Conservation (phyloP, 2,329 filamentous ascomycete species). For the Sarocladium brachiariae region DNA sequence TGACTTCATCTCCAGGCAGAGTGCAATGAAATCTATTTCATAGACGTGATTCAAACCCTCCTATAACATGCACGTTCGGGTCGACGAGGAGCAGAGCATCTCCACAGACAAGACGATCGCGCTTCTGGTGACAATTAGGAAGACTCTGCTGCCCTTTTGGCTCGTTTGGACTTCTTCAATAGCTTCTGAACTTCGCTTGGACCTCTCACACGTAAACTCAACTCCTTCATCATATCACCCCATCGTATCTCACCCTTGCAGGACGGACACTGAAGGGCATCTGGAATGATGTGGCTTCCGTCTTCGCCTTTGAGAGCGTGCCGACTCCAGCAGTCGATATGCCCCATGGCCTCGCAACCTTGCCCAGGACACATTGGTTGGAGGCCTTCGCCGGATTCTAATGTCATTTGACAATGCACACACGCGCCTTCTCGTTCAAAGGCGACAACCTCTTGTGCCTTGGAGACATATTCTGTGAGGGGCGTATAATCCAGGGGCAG, state of each 20-base stretch:
- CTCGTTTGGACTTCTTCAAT: slow-evolving; percentile 43
- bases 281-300: slow-evolving; percentile 53
- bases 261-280: slow-evolving; percentile 61
- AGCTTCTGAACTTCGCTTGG: slow-evolving; percentile 63
- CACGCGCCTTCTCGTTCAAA: slow-evolving; percentile 52
- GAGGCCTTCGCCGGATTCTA: slow-evolving; percentile 43
- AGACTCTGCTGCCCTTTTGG: slow-evolving; percentile 18
- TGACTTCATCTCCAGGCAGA: no score
- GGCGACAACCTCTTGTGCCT: slow-evolving; percentile 44
- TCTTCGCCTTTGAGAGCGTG: slow-evolving; percentile 36
- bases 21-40: no score
- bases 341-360: slow-evolving; percentile 50
- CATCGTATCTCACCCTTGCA: slow-evolving; percentile 61
- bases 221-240: slow-evolving; percentile 74
- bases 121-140: no score
- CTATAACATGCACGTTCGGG: no score
- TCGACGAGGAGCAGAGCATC: no score
- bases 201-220: slow-evolving; percentile 67
- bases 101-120: no score
- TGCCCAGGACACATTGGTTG: slow-evolving; percentile 50
- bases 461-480: slow-evolving; percentile 47
- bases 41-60: no score
- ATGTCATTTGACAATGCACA: slow-evolving; percentile 40
- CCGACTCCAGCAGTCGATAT: slow-evolving; percentile 52
- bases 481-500: slow-evolving; percentile 49